Conservation (phyloP, 139 green algal species). For the Medakamo hakoo region DNA sequence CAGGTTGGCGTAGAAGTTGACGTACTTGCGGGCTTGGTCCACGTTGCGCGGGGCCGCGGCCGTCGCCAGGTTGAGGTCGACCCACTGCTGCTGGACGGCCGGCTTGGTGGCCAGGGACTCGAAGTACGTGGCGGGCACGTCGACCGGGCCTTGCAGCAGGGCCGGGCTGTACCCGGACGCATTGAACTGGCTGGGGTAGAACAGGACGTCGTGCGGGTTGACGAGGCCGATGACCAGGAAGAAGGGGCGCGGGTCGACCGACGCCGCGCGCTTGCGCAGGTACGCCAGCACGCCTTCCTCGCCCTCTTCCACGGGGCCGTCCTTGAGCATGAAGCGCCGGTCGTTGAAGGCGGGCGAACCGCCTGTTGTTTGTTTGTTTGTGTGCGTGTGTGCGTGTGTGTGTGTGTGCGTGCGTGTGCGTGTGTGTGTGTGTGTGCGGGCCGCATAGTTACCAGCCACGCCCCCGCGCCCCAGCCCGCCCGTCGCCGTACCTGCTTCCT, state of each 20-base stretch:
- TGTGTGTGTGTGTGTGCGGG: no score
- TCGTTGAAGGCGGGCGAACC: slow-evolving; percentile 9
- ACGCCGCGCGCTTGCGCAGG: not conserved
- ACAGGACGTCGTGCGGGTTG: slow-evolving; percentile 14
- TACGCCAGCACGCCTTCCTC: slow-evolving; percentile 10
- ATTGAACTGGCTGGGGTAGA: slow-evolving; percentile 1
- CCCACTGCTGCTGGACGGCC: slow-evolving; percentile 3
- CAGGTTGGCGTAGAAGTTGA: slow-evolving; percentile 13
- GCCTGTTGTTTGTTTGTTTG: no score
- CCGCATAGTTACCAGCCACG: no score
- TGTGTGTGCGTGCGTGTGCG: no score
- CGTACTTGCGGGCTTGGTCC: not conserved
- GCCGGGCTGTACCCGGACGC: not conserved
- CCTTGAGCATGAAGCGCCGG: slow-evolving; percentile 4
- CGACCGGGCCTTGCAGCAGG: slow-evolving; percentile 1
- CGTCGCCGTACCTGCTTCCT: no score
- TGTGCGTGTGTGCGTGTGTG: no score
- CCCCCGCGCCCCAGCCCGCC: no score
- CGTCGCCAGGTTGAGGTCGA: not conserved
- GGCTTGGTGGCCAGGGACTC: slow-evolving; percentile 9
- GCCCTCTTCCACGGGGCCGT: slow-evolving; percentile 1
- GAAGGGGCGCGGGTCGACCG: slow-evolving; percentile 2
- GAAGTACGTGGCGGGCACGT: slow-evolving; percentile 3
- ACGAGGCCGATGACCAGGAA: slow-evolving; percentile 14
- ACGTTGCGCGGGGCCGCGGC: not conserved